phyloP scores from a whole-genome alignment of 805 yeast genomes.

The Teunomyces panamensis region DNA sequence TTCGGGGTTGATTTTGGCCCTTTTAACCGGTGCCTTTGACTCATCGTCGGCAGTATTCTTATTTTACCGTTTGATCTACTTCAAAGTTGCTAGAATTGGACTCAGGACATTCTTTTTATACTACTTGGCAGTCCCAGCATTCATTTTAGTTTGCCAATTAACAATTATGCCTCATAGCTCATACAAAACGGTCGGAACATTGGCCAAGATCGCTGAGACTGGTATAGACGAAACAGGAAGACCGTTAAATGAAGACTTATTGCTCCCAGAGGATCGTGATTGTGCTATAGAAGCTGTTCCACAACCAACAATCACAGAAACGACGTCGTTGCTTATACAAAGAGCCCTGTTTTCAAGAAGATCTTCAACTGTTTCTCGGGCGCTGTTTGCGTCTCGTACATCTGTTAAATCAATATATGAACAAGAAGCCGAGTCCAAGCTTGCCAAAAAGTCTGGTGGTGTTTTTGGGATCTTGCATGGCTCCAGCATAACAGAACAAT shows the following conservation, averaged over 20 bases:
- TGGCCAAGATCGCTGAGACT: constrained; percentile 67
- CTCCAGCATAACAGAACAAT: constrained; percentile 45
- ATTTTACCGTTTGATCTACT: constrained; percentile 65
- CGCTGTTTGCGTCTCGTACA: constrained; percentile 24
- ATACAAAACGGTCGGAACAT: constrained; percentile 66
- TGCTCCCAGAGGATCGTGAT: constrained; percentile 33
- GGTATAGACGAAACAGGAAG: constrained; percentile 72
- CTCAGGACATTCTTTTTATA: constrained; percentile 59
- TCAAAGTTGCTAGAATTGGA: constrained; percentile 36
- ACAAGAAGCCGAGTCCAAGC: constrained; percentile 57
- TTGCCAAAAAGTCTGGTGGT: constrained; percentile 50
- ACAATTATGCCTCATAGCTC: constrained; percentile 77
- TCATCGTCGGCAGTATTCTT: constrained; percentile 87
- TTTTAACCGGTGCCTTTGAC: constrained; percentile 82
- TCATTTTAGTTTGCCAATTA: constrained; percentile 70
- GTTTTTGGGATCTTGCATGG: constrained; percentile 64
- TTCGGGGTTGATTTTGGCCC: constrained; percentile 29
- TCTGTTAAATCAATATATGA: constrained; percentile 62
- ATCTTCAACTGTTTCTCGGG: constrained; percentile 35
- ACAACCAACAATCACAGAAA: constrained; percentile 39
- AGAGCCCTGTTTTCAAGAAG: constrained; percentile 30
- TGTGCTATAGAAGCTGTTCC: constrained; percentile 13
- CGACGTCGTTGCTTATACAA: constrained; percentile 38
- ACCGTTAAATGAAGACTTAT: constrained; percentile 47
- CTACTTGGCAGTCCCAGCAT: constrained; percentile 74